Evolutionary conservation across 2,329 filamentous ascomycete species (phyloP).

Genomic region (Cordyceps cicadae): DNA sequence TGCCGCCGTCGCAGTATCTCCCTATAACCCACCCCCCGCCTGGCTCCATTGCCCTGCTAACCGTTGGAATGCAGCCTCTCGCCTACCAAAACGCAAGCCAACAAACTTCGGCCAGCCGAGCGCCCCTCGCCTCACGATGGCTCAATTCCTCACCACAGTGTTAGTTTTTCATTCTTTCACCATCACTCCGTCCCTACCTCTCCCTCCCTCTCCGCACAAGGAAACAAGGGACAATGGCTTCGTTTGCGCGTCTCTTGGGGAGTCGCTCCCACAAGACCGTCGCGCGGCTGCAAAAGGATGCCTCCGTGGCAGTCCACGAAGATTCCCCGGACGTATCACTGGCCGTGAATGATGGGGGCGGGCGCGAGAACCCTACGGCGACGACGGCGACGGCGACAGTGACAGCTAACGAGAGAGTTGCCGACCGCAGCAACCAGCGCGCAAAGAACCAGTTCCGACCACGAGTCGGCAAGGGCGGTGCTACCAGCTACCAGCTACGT

Average conservation of each 20-base stretch:
- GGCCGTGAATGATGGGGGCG: neutral
- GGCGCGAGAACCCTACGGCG: neutral
- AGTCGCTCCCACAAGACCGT: constrained; percentile 26
- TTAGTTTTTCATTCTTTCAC: constrained; percentile 22
- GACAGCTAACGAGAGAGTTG: constrained; percentile 23
- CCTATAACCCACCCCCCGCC: neutral
- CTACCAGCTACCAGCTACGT: constrained; percentile 80
- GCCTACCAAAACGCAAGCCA: constrained; percentile 7
- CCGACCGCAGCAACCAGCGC: constrained; percentile 62
- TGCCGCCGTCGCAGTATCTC: neutral
- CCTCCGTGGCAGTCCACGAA: constrained; percentile 25
- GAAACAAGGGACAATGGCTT: constrained; percentile 14
- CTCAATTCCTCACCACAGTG: constrained; percentile 36
- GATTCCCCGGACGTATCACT: constrained; percentile 16
- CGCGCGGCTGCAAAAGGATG: constrained; percentile 20
- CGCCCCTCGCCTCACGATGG: constrained; percentile 22
- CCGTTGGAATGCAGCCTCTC: constrained; percentile 29
- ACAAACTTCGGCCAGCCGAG: constrained; percentile 9
- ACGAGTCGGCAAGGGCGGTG: constrained; percentile 78
- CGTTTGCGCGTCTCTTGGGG: constrained; percentile 23
- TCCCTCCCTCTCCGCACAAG: constrained; percentile 10
- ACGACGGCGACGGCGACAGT: neutral
- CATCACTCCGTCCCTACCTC: neutral
- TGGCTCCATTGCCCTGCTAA: constrained; percentile 32
- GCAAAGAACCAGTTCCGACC: constrained; percentile 88